Percentiles rank a stretch among this genome's conserved stretches.
These are phyloP conservation scores for Panus rudis DNA, from an alignment of 768 basidiomycete species.

Conservation along the genomic window DNA sequence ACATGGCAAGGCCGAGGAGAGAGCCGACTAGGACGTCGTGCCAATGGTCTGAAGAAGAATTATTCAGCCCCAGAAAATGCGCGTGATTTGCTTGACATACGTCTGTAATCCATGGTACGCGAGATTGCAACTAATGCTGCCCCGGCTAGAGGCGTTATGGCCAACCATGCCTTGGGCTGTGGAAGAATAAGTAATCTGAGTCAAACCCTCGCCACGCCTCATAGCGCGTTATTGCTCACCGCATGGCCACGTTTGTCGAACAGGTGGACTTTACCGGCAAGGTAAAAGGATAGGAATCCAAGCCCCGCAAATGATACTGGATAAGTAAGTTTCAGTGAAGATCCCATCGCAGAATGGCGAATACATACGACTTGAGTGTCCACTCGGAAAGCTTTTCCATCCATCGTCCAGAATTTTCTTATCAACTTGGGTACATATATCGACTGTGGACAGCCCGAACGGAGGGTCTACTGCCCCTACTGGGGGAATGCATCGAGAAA, in stretches of 20 bases:
- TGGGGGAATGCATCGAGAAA: slow-evolving; percentile 66
- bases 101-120: slow-evolving; percentile 88
- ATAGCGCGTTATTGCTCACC: slow-evolving; percentile 35
- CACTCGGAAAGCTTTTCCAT: slow-evolving; percentile 88
- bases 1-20: slow-evolving; percentile 60
- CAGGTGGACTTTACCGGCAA: slow-evolving; percentile 88
- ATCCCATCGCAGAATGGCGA: background rate
- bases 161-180: slow-evolving; percentile 71
- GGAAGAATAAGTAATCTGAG: background rate
- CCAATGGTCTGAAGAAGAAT: slow-evolving; percentile 66
- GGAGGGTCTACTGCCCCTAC: slow-evolving; percentile 56
- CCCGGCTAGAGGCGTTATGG: slow-evolving; percentile 67
- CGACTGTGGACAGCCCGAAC: slow-evolving; percentile 67
- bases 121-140: slow-evolving; percentile 78
- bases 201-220: background rate
- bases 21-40: slow-evolving; percentile 83
- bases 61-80: slow-evolving; percentile 6
- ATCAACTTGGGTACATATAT: slow-evolving; percentile 74
- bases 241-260: slow-evolving; percentile 77
- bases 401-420: slow-evolving; percentile 61
- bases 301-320: slow-evolving; percentile 90
- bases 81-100: slow-evolving; percentile 33
- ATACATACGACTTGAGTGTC: slow-evolving; percentile 76
- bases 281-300: slow-evolving; percentile 80
- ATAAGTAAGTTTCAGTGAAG: background rate